Conservation (phyloP, 225 moss, liverwort and hornwort species). For the Ulota crispa region DNA sequence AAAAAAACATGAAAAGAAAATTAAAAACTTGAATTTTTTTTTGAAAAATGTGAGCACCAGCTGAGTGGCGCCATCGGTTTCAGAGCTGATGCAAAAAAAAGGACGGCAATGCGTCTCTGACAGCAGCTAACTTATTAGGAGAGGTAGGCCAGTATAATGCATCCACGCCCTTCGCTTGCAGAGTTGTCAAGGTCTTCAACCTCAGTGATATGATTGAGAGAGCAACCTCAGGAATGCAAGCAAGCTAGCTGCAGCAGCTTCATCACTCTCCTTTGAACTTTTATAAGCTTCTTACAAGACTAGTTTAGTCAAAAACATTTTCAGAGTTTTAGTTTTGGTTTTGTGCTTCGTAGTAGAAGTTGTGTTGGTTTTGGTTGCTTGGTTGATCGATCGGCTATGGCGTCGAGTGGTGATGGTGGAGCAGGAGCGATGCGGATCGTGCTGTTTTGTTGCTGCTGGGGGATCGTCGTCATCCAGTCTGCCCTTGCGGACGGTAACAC, state of each 20-base stretch:
- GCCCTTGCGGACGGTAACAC: slow-evolving; percentile 45
- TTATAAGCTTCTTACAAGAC: no score
- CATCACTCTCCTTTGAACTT: not conserved
- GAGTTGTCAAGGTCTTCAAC: slow-evolving; percentile 1
- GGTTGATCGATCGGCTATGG: slow-evolving; percentile 31
- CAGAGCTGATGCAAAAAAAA: no score
- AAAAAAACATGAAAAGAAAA: no score
- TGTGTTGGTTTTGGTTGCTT: not conserved
- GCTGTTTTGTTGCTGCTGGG: slow-evolving; percentile 30
- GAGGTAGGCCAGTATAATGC: slow-evolving; percentile 2
- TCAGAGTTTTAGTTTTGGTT: not conserved
- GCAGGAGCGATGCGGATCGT: slow-evolving; percentile 15
- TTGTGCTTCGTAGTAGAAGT: not conserved
- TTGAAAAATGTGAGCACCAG: not conserved
- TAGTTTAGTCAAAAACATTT: not conserved
- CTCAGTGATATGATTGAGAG: not conserved
- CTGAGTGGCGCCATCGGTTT: not conserved
- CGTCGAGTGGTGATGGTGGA: not conserved
- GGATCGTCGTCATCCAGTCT: slow-evolving; percentile 29
- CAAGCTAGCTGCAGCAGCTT: not conserved
- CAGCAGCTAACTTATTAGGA: slow-evolving; percentile 15
- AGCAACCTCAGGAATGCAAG: not conserved
- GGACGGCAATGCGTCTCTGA: slow-evolving; percentile 14
- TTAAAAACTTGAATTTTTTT: no score
- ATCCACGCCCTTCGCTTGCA: not conserved